Evolutionary conservation across 2,329 filamentous ascomycete genomes (phyloP).

Genomic region (Penicillium rolfsii): DNA sequence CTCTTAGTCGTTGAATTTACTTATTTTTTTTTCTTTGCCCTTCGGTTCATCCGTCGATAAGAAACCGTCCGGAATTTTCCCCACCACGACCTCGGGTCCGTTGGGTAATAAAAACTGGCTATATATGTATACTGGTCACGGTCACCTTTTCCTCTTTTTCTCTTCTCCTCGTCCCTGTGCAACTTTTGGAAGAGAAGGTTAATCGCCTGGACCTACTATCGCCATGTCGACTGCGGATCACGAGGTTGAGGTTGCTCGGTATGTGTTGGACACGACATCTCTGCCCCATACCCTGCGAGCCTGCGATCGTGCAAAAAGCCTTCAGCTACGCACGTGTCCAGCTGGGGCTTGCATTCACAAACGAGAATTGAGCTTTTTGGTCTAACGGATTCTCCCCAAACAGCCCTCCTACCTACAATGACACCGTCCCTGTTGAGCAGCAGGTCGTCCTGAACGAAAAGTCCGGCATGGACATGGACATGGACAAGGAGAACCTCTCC

Average conservation of each 20-base stretch:
- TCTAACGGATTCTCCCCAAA: background rate
- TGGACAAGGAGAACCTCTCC: slow-evolving; percentile 38
- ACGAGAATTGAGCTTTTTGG: background rate
- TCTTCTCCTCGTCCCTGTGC: slow-evolving; percentile 10
- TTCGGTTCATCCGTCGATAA: slow-evolving; percentile 62
- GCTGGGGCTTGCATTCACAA: background rate
- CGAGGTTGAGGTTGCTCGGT: slow-evolving; percentile 36
- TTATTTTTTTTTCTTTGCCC: slow-evolving; percentile 1
- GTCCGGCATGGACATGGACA: slow-evolving; percentile 27
- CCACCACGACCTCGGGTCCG: slow-evolving; percentile 23
- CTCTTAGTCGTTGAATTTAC: slow-evolving; percentile 10
- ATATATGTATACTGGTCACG: slow-evolving; percentile 32
- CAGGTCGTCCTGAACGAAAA: slow-evolving; percentile 32
- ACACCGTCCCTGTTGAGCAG: slow-evolving; percentile 24
- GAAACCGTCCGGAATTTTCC: slow-evolving; percentile 36
- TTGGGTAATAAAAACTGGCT: slow-evolving; percentile 24
- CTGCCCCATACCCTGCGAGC: background rate
- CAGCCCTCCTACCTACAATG: slow-evolving; percentile 16
- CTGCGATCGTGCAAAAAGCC: background rate
- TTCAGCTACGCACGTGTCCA: background rate
- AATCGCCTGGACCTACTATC: slow-evolving; percentile 9
- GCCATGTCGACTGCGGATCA: slow-evolving; percentile 33
- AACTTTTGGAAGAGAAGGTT: slow-evolving; percentile 6
- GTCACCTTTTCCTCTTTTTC: slow-evolving; percentile 17
- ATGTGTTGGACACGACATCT: slow-evolving; percentile 10